phyloP scores from a whole-genome alignment of 2,329 filamentous ascomycete species.

The Neonectria faginata region DNA sequence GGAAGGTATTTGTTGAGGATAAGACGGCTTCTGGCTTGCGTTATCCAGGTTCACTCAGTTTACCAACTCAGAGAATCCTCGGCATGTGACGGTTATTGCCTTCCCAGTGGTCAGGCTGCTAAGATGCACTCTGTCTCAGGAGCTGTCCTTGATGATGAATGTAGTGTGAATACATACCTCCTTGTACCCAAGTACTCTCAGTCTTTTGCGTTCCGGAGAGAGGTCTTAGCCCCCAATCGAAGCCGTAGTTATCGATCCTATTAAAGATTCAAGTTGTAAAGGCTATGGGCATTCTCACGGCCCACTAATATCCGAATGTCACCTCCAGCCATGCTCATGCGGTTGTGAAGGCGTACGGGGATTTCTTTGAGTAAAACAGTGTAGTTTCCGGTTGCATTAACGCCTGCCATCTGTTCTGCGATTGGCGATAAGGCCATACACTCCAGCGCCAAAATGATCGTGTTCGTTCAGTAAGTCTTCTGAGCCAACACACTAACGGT shows the following conservation, averaged over 20 bases:
- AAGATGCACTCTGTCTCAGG: constrained; percentile 1
- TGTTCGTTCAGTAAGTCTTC: background rate
- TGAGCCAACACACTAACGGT: background rate
- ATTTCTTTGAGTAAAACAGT: background rate
- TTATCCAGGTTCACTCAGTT: background rate
- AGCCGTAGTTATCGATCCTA: background rate
- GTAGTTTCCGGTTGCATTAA: background rate
- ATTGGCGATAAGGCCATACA: background rate
- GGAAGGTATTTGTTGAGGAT: background rate
- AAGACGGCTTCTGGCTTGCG: background rate
- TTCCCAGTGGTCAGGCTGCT: background rate
- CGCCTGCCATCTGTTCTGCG: background rate
- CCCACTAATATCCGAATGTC: background rate
- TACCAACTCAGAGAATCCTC: background rate
- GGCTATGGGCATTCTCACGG: background rate
- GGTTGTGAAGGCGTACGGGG: background rate
- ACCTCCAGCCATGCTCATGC: background rate
- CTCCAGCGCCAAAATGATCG: background rate
- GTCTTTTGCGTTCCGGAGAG: background rate
- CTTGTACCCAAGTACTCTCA: background rate
- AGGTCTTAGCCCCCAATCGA: constrained; percentile 6
- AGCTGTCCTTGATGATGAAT: background rate
- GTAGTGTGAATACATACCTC: background rate
- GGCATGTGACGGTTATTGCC: background rate
- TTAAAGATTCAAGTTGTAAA: background rate